These are phyloP conservation scores for Podaxis sp. DNA, from an alignment of 768 basidiomycete species.

Conservation along the genomic window DNA sequence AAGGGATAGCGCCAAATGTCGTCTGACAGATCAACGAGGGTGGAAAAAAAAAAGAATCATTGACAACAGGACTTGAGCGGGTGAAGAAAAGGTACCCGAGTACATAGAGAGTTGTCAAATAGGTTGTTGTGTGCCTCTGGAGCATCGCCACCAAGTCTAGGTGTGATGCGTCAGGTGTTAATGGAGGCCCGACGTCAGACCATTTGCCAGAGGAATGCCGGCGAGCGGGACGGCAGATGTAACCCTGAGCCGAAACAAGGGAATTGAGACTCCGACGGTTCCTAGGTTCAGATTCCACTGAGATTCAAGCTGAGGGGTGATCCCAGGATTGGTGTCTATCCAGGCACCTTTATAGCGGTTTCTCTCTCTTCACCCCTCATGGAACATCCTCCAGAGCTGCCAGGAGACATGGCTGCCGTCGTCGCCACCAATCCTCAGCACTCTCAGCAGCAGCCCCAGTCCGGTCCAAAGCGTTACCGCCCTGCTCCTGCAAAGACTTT, in stretches of 20 bases:
- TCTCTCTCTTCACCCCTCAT: constrained; percentile 6
- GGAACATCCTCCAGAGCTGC: constrained; percentile 7
- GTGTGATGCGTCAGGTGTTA: not conserved
- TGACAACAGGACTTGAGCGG: not conserved
- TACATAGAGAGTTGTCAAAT: not conserved
- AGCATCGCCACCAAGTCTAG: constrained; percentile 5
- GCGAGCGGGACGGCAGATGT: not conserved
- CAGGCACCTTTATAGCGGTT: constrained; percentile 10
- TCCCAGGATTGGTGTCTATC: constrained; percentile 3
- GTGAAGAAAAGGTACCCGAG: constrained; percentile 3
- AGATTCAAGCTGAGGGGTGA: constrained; percentile 4
- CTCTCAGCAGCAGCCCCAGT: constrained; percentile 15
- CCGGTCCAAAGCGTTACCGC: constrained; percentile 58
- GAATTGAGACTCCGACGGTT: constrained; percentile 10
- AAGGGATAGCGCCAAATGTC: not conserved
- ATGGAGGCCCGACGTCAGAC: not conserved
- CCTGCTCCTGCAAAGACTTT: constrained; percentile 91
- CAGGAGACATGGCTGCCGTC: constrained; percentile 8
- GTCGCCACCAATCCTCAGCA: constrained; percentile 7
- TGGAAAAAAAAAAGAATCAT: not conserved
- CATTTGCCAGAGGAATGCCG: not conserved
- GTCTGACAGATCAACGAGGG: not conserved
- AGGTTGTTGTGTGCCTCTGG: not conserved
- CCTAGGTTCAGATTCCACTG: constrained; percentile 3
- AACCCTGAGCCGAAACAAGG: constrained; percentile 5